Conservation (phyloP, 2,329 filamentous ascomycete genomes). For the Aspergillus sergii region DNA sequence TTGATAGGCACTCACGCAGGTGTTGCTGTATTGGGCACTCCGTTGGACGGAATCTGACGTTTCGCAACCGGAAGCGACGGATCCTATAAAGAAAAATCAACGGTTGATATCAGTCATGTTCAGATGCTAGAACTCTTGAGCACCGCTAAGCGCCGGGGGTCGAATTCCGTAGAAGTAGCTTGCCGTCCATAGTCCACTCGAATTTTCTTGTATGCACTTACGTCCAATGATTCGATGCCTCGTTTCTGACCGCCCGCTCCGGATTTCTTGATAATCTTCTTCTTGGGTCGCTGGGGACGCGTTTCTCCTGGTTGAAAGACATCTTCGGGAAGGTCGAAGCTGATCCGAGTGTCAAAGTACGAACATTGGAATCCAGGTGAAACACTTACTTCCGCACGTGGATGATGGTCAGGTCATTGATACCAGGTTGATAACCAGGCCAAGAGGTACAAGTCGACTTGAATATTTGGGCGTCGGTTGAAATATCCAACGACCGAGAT, state of each 20-base stretch:
- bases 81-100: conserved; percentile 26
- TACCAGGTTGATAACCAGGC: conserved; percentile 72
- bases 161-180: conserved; percentile 27
- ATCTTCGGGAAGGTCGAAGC: conserved; percentile 85
- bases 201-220: conserved; percentile 39
- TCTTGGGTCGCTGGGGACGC: conserved; percentile 63
- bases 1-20: conserved; percentile 32
- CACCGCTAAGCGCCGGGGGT: conserved; percentile 17
- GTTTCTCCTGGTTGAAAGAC: conserved; percentile 80
- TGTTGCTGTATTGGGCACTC: conserved; percentile 30
- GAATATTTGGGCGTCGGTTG: conserved; percentile 82
- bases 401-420: conserved; percentile 78
- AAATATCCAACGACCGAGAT: conserved; percentile 55
- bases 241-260: conserved; percentile 41
- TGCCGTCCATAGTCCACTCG: conserved; percentile 27
- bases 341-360: conserved; percentile 42
- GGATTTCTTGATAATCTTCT: conserved; percentile 49
- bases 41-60: conserved; percentile 36
- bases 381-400: conserved; percentile 78
- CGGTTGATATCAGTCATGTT: conserved; percentile 37
- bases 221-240: conserved; percentile 44
- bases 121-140: conserved; percentile 23
- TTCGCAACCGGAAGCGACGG: conserved; percentile 34
- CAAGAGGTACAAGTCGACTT: conserved; percentile 78
- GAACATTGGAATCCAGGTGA: not conserved